A percentile compares a stretch with the other conserved stretches of the same genome.
phyloP scores from a whole-genome alignment of 2,329 filamentous ascomycete species.

The Dactylellina leptospora region DNA sequence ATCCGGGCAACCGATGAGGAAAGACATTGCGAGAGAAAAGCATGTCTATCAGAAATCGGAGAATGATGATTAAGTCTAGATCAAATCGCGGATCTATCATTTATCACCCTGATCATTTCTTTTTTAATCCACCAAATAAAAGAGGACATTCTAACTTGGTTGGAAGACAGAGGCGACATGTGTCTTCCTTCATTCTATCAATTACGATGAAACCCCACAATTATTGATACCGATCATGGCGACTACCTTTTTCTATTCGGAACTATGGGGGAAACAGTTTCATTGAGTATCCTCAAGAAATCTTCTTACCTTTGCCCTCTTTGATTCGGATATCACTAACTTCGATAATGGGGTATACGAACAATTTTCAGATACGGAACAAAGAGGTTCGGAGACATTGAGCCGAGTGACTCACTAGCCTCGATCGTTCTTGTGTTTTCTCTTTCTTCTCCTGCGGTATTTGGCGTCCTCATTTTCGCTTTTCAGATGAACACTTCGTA shows the following conservation, averaged over 20 bases:
- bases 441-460: slow-evolving; percentile 12
- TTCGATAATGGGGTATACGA: slow-evolving; percentile 34
- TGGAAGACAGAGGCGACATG: slow-evolving; percentile 46
- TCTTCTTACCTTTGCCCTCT: slow-evolving; percentile 45
- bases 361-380: slow-evolving; percentile 46
- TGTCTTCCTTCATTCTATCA: slow-evolving; percentile 12
- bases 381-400: slow-evolving; percentile 9
- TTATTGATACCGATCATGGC: background rate
- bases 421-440: slow-evolving; percentile 15
- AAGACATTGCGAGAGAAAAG: slow-evolving; percentile 78
- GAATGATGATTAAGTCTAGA: slow-evolving; percentile 66
- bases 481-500: slow-evolving; percentile 11
- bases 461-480: slow-evolving; percentile 26
- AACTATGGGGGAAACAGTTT: slow-evolving; percentile 26
- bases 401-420: slow-evolving; percentile 17
- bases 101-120: slow-evolving; percentile 22
- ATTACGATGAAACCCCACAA: slow-evolving; percentile 2
- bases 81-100: slow-evolving; percentile 36
- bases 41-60: slow-evolving; percentile 84
- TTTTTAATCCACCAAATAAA: slow-evolving; percentile 16
- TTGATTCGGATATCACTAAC: slow-evolving; percentile 52
- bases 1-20: slow-evolving; percentile 94
- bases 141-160: slow-evolving; percentile 53
- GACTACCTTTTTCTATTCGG: slow-evolving; percentile 14
- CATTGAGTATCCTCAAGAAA: slow-evolving; percentile 54